Conservation (phyloP, 1,284 basidiomycete genomes). For the Malassezia japonica region DNA sequence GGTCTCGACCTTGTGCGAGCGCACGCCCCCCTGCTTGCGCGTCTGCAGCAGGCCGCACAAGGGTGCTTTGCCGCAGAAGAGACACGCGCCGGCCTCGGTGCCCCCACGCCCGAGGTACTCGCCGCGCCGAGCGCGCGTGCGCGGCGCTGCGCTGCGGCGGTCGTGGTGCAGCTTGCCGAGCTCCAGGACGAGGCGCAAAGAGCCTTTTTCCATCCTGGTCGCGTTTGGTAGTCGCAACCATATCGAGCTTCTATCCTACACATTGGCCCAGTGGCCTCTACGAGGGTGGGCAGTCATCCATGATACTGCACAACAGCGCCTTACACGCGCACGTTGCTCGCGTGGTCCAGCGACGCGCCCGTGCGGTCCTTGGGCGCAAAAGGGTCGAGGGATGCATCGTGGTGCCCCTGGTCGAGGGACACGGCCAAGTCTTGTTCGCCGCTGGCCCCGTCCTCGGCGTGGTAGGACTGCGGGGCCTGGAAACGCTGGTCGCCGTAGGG, state of each 20-base stretch:
- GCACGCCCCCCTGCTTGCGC: slow-evolving; percentile 3
- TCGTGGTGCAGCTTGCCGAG: slow-evolving; percentile 10
- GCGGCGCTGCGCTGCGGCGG: slow-evolving; percentile 2
- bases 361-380: slow-evolving; percentile 6
- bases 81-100: neutral
- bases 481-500: slow-evolving; percentile 15
- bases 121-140: neutral
- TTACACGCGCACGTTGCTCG: slow-evolving; percentile 6
- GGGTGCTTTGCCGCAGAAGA: neutral
- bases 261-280: no score
- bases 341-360: slow-evolving; percentile 5
- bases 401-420: slow-evolving; percentile 9
- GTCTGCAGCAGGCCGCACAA: slow-evolving; percentile 9
- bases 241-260: slow-evolving; percentile 1
- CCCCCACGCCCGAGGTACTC: neutral
- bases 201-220: neutral
- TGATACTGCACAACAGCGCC: no score
- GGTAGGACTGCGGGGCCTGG: slow-evolving; percentile 5
- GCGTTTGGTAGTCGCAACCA: neutral
- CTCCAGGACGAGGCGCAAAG: slow-evolving; percentile 3
- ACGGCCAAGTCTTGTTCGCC: slow-evolving; percentile 11
- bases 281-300: no score
- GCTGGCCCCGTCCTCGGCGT: slow-evolving; percentile 3
- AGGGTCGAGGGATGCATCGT: neutral
- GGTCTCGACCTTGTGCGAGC: neutral